Percentiles rank a stretch among this genome's conserved stretches.
Evolutionary conservation across 768 basidiomycete genomes (phyloP).

Genomic region (Tubosaeta sp.): DNA sequence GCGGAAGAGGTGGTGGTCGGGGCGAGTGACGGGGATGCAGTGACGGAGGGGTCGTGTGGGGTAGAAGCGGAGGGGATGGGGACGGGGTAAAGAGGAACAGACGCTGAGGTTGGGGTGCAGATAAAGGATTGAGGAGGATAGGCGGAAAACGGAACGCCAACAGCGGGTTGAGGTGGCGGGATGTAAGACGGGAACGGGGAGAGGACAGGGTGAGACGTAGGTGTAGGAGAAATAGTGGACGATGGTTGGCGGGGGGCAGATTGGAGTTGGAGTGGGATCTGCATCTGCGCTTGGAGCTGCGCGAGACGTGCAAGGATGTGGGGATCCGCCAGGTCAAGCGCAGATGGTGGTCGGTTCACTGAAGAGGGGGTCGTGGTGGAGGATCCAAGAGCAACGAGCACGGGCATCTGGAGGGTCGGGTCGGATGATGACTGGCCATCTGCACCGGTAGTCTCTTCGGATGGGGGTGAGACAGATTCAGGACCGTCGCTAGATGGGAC

Average conservation of each 20-base stretch:
- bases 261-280: conserved; percentile 5
- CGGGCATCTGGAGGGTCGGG: background rate
- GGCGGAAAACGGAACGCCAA: background rate
- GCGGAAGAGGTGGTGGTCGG: conserved; percentile 1
- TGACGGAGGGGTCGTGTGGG: background rate
- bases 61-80: background rate
- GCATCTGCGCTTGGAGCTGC: conserved; percentile 23
- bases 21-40: background rate
- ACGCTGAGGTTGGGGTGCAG: background rate
- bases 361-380: background rate
- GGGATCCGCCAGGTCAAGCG: conserved; percentile 23
- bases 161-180: background rate
- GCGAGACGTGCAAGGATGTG: conserved; percentile 19
- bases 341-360: background rate
- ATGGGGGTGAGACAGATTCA: conserved; percentile 1
- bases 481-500: background rate
- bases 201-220: background rate
- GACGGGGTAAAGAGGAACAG: conserved; percentile 1
- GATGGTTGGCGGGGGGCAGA: conserved; percentile 1
- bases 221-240: background rate
- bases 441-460: background rate
- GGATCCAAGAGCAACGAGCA: background rate
- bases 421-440: conserved; percentile 1
- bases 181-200: background rate
- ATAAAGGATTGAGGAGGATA: background rate